These are phyloP conservation scores for Psilocybe azurescens DNA, from an alignment of 768 basidiomycete genomes.

Conservation along the genomic window DNA sequence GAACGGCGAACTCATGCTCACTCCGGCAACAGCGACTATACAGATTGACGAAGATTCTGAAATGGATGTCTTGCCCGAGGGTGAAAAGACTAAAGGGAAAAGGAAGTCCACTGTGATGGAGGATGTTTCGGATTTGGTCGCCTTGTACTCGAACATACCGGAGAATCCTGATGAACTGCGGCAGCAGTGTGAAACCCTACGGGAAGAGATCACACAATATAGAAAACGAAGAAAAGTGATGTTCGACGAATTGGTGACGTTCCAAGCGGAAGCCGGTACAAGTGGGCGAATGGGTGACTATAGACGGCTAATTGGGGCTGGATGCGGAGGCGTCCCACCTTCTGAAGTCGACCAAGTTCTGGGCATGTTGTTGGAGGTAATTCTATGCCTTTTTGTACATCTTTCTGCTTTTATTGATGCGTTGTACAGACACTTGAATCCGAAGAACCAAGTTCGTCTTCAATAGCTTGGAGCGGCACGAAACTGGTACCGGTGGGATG, in stretches of 20 bases:
- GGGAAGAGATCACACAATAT: conserved; percentile 68
- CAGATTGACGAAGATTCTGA: conserved; percentile 53
- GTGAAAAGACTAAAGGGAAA: conserved; percentile 59
- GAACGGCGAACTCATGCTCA: conserved; percentile 58
- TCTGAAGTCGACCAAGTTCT: conserved; percentile 90
- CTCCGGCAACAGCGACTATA: conserved; percentile 49
- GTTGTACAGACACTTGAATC: conserved; percentile 72
- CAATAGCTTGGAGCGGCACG: conserved; percentile 50
- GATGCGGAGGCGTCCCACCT: conserved; percentile 85
- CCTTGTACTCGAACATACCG: conserved; percentile 62
- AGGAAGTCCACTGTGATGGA: conserved; percentile 55
- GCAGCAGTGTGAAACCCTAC: conserved; percentile 60
- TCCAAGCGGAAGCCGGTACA: conserved; percentile 91
- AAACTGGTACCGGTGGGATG: conserved; percentile 38
- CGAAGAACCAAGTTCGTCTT: conserved; percentile 75
- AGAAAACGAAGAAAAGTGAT: conserved; percentile 70
- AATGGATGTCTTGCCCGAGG: conserved; percentile 38
- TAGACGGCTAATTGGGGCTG: conserved; percentile 85
- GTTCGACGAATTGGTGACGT: conserved; percentile 78
- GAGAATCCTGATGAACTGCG: conserved; percentile 58
- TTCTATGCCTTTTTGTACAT: conserved; percentile 19
- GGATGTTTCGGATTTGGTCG: conserved; percentile 68
- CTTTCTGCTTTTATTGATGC: conserved; percentile 2
- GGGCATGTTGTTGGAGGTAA: conserved; percentile 83
- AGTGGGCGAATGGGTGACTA: conserved; percentile 90